Evolutionary conservation across 2,329 filamentous ascomycete species (phyloP).

Genomic region (Talaromyces sp.): DNA sequence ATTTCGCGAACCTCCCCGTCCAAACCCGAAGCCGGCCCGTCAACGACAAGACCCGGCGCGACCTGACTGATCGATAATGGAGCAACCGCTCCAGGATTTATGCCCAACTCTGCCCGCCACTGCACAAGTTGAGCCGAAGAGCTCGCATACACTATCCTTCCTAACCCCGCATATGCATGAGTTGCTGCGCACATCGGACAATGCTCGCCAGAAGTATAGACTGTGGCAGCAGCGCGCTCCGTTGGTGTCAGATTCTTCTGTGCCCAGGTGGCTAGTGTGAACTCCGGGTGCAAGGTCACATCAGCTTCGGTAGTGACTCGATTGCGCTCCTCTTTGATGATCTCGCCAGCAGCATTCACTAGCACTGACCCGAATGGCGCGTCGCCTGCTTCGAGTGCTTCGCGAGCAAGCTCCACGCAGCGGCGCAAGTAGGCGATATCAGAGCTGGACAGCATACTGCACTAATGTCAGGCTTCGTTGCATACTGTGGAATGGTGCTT

Average conservation of each 20-base stretch:
- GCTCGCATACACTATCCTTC: background rate
- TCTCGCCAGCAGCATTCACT: background rate
- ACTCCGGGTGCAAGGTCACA: background rate
- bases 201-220: conserved; percentile 3
- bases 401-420: conserved; percentile 2
- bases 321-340: background rate
- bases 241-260: background rate
- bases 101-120: background rate
- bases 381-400: background rate
- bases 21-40: background rate
- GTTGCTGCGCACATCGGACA: background rate
- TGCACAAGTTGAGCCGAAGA: background rate
- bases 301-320: background rate
- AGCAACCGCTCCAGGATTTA: background rate
- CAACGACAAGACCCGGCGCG: background rate
- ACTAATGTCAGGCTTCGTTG: background rate
- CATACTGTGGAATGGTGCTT: background rate
- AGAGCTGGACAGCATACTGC: background rate
- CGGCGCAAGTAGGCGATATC: background rate
- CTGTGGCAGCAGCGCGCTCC: background rate
- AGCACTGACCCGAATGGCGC: background rate
- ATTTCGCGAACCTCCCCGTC: background rate
- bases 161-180: background rate
- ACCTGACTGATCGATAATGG: background rate
- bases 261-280: background rate